Percentiles rank a stretch among this genome's conserved stretches.
Evolutionary conservation across 2,329 filamentous ascomycete species (phyloP).

Genomic region (Emydomyces testavorans): DNA sequence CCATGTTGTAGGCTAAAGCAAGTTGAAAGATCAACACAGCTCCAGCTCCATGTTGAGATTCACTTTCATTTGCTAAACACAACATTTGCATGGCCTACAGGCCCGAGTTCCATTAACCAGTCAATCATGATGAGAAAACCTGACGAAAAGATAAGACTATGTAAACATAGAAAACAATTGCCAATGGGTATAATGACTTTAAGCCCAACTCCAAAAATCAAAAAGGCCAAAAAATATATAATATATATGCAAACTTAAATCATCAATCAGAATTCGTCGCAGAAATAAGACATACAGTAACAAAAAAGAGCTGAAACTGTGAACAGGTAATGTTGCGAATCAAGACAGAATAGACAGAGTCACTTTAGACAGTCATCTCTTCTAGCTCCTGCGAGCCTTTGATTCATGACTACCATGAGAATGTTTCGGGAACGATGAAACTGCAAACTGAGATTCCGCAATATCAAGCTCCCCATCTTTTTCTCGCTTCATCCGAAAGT

Average conservation of each 20-base stretch:
- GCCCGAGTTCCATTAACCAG: no score
- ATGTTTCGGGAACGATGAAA: not conserved
- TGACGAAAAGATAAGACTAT: not conserved
- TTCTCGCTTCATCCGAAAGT: constrained; percentile 63
- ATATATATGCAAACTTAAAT: constrained; percentile 1
- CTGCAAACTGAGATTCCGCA: not conserved
- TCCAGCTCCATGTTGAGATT: no score
- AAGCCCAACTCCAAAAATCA: not conserved
- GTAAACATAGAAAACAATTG: not conserved
- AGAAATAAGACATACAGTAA: not conserved
- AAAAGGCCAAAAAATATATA: constrained; percentile 3
- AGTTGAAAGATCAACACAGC: no score
- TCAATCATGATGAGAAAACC: no score
- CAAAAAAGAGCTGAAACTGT: not conserved
- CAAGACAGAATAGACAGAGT: not conserved
- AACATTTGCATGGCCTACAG: no score
- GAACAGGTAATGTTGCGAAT: not conserved
- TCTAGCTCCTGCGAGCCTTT: constrained; percentile 8
- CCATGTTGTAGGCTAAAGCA: no score
- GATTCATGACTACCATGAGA: constrained; percentile 5
- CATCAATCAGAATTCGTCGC: not conserved
- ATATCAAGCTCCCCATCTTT: constrained; percentile 25
- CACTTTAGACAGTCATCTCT: not conserved
- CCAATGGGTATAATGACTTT: constrained; percentile 1
- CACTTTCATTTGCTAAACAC: no score